These are phyloP conservation scores for Turritis glabra DNA, from an alignment of 345 rosid species.

Conservation along the genomic window DNA sequence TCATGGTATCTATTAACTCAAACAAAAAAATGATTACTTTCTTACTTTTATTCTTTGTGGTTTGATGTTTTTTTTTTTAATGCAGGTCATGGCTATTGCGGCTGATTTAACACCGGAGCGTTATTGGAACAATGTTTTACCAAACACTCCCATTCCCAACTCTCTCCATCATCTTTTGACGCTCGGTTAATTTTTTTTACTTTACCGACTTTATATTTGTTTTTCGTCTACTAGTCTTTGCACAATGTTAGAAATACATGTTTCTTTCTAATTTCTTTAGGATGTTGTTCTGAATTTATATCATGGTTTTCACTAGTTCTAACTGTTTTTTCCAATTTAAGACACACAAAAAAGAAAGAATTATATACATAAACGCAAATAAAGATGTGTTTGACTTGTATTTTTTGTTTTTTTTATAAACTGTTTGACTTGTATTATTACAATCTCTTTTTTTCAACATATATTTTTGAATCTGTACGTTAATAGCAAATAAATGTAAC, in stretches of 20 bases:
- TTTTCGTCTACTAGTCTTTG: neutral
- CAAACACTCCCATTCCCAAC: slow-evolving; percentile 40
- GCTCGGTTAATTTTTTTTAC: slow-evolving; percentile 1
- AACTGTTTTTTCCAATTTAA: neutral
- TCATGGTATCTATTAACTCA: slow-evolving; percentile 9
- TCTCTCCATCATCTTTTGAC: slow-evolving; percentile 38
- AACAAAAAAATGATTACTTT: neutral
- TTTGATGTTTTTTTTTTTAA: neutral
- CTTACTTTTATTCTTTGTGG: neutral
- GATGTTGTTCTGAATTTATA: neutral
- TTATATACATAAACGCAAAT: neutral
- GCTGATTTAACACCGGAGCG: slow-evolving; percentile 37
- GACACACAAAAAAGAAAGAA: neutral
- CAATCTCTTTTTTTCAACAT: neutral
- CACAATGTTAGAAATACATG: neutral
- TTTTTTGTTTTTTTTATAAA: no score
- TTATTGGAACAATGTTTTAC: slow-evolving; percentile 41
- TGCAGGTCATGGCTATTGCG: slow-evolving; percentile 13
- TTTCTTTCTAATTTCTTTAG: neutral
- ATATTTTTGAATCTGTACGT: neutral
- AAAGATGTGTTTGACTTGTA: neutral
- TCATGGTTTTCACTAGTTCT: neutral
- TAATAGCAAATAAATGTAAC: neutral
- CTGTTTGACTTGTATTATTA: neutral
- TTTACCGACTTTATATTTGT: neutral